phyloP scores from a whole-genome alignment of 495 filamentous ascomycete genomes.

The Xylaria flabelliformis region DNA sequence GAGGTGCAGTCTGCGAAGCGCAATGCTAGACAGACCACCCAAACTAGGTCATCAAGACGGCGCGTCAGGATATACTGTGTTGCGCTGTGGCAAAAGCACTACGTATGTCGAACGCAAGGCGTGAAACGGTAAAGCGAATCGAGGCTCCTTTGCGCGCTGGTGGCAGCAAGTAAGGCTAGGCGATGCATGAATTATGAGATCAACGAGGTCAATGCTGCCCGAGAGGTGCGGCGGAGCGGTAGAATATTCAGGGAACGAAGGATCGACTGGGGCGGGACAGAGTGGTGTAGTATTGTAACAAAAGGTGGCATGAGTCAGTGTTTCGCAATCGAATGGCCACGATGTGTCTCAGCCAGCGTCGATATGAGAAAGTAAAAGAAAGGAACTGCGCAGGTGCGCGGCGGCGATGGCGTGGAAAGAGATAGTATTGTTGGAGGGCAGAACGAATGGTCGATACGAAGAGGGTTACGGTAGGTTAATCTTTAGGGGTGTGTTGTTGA shows the following conservation, averaged over 20 bases:
- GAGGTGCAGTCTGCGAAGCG: constrained; percentile 10
- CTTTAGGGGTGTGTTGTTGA: constrained; percentile 15
- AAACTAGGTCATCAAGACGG: constrained; percentile 22
- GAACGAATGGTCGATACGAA: constrained; percentile 12
- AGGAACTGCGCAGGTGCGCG: constrained; percentile 9
- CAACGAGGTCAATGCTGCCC: constrained; percentile 42
- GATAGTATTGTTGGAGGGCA: constrained; percentile 9
- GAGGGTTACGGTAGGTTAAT: neutral
- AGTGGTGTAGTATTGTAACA: constrained; percentile 20
- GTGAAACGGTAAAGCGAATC: neutral
- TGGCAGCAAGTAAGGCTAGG: constrained; percentile 19
- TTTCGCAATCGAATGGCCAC: constrained; percentile 7
- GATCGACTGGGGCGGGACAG: constrained; percentile 25
- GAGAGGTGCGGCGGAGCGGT: constrained; percentile 31
- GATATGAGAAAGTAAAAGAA: neutral
- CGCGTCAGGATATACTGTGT: constrained; percentile 13
- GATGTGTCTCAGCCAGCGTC: constrained; percentile 11
- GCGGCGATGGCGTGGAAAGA: constrained; percentile 12
- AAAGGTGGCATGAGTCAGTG: constrained; percentile 9
- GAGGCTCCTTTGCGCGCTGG: constrained; percentile 13
- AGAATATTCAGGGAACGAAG: constrained; percentile 27
- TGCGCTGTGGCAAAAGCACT: constrained; percentile 8
- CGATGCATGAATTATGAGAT: constrained; percentile 48
- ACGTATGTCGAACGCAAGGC: constrained; percentile 4
- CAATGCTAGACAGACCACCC: constrained; percentile 1